A percentile compares a stretch with the other conserved stretches of the same genome.
Evolutionary conservation across 495 filamentous ascomycete species (phyloP).

Genomic region (Neurospora sp.): DNA sequence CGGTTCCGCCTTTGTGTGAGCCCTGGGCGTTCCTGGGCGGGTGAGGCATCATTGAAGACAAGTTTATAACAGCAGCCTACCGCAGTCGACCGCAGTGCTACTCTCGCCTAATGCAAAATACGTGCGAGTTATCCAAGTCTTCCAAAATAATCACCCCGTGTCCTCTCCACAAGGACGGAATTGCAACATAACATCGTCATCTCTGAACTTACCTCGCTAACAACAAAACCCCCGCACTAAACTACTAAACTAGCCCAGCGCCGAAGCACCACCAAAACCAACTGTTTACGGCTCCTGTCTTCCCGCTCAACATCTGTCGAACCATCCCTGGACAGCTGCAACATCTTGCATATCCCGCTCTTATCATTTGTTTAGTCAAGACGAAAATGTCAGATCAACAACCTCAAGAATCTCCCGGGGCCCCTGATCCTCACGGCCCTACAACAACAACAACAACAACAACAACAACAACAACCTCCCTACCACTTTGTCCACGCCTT

Average conservation of each 20-base stretch:
- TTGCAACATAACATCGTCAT: neutral
- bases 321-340: neutral
- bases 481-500: constrained; percentile 12
- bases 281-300: neutral
- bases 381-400: neutral
- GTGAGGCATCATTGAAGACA: neutral
- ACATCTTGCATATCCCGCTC: neutral
- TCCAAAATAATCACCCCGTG: neutral
- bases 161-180: neutral
- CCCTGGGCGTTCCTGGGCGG: neutral
- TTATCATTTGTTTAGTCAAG: neutral
- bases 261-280: neutral
- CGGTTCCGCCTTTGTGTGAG: neutral
- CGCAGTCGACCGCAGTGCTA: neutral
- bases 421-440: neutral
- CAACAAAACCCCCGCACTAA: neutral
- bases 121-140: neutral
- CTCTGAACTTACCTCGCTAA: neutral
- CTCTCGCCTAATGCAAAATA: neutral
- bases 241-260: neutral
- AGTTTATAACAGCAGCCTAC: neutral
- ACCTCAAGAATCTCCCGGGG: neutral
- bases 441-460: neutral
- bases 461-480: neutral
- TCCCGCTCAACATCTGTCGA: neutral